Percentiles rank a stretch among this genome's conserved stretches.
Evolutionary conservation across 345 rosid species (phyloP).

Genomic region (Camelina neglecta): DNA sequence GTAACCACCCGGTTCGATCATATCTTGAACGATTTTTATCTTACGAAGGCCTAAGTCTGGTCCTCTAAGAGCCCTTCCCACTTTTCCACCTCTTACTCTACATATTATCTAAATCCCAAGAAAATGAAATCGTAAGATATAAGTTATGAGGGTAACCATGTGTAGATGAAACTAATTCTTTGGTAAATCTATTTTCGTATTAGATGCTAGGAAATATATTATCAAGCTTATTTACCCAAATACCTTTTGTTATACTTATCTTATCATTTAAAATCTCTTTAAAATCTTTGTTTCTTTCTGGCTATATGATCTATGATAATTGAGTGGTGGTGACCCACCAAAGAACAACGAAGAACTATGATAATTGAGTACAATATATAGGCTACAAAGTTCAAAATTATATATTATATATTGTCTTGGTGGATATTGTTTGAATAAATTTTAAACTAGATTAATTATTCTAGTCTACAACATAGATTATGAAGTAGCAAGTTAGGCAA

Average conservation of each 20-base stretch:
- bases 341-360: too few species aligned
- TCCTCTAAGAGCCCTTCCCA: conserved; percentile 63
- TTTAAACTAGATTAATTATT: background rate
- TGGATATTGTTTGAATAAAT: too few species aligned
- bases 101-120: conserved; percentile 58
- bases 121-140: background rate
- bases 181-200: background rate
- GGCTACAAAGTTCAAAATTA: too few species aligned
- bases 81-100: conserved; percentile 71
- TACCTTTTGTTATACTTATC: background rate
- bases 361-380: too few species aligned
- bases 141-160: background rate
- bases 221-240: background rate
- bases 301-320: background rate
- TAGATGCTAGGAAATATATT: background rate
- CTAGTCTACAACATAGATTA: conserved; percentile 7
- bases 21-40: conserved; percentile 59
- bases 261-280: background rate
- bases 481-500: conserved; percentile 1
- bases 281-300: background rate
- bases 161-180: background rate
- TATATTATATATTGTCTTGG: too few species aligned
- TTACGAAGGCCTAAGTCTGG: conserved; percentile 75
- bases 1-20: conserved; percentile 28
- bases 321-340: too few species aligned